Evolutionary conservation across 768 basidiomycete genomes (phyloP), one percentile per base, ranked within the genome.

Genomic region (Tephrocybe rancida): DNA sequence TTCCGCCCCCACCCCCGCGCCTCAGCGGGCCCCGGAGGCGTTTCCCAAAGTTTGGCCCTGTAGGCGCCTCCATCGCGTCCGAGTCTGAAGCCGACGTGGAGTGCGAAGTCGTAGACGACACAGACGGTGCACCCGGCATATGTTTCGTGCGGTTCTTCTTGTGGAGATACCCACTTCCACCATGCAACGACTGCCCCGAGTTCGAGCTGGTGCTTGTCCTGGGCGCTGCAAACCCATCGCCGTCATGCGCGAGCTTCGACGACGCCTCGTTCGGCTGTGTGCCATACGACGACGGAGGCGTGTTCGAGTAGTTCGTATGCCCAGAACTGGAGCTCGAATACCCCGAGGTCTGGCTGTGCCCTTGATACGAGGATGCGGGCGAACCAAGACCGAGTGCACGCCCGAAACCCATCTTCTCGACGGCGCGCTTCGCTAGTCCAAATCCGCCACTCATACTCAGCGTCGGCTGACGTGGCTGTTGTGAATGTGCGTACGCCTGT

Each of bases 341-440:
- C 14, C 74, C 76, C 19, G 76, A 76, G 2, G 47, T 48, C 16
- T 51, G 47, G 29, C 35, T 51, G 42, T 56, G 54, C 21, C 45
- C 50, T 22, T 52, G 50, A 9, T 74, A 72, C 41, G 68, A 69
- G 55, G 71, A 72, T 19, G 75, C 70, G 47, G 70, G 74, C 25
- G 74, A 76, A 38, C 69, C 71, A 37, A 70, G 64, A 51, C 71
- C 83, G 80, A 79, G 85, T 19, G 81, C 85, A 35, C 83, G 79
- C 34, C 54, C 51, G 32, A 59, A 41, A 9, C 85, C 85, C 75
- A 91, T 82, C 67, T 83, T 87, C 71, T 90, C 89, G 3, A 88
- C 88, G 3, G 90, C 88, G 52, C 86, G 80, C 63, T 85, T 86
- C 9, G 88, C 90, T 8, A 89, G 76, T 8, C 88, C 88, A 44